Conservation (phyloP, 306 rosid genomes). For the Quercus berberidifolia region DNA sequence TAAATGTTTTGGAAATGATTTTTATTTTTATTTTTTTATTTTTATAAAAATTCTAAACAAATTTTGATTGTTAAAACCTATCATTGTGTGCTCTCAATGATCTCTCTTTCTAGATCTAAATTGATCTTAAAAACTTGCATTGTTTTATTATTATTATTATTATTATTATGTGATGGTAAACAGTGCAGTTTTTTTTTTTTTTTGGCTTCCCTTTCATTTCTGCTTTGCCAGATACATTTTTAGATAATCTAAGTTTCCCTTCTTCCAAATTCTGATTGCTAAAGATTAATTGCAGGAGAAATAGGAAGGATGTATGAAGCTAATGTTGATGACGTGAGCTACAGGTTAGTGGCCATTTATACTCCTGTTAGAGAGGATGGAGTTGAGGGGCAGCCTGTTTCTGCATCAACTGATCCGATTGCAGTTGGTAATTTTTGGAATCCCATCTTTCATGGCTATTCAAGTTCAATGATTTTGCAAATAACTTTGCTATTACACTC, state of each 20-base stretch:
- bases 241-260: background rate
- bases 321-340: constrained; percentile 94
- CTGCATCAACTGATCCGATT: constrained; percentile 95
- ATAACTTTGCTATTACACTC: background rate
- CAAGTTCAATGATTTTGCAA: background rate
- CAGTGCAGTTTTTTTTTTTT: background rate
- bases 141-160: no score
- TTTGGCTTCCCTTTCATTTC: background rate
- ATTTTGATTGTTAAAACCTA: background rate
- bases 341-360: constrained; percentile 88
- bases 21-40: no score
- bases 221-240: background rate
- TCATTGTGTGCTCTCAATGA: background rate
- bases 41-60: no score
- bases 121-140: background rate
- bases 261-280: constrained; percentile 12
- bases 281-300: constrained; percentile 64
- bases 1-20: background rate
- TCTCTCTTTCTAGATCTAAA: background rate
- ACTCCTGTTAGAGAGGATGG: constrained; percentile 98
- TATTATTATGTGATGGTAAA: background rate
- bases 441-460: background rate
- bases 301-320: constrained; percentile 91
- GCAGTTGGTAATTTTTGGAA: constrained; percentile 68
- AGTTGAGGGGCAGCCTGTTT: constrained; percentile 82